A percentile compares a stretch with the other conserved stretches of the same genome.
Evolutionary conservation across 805 yeast species (phyloP).

Genomic region (Myxozyma geophila): DNA sequence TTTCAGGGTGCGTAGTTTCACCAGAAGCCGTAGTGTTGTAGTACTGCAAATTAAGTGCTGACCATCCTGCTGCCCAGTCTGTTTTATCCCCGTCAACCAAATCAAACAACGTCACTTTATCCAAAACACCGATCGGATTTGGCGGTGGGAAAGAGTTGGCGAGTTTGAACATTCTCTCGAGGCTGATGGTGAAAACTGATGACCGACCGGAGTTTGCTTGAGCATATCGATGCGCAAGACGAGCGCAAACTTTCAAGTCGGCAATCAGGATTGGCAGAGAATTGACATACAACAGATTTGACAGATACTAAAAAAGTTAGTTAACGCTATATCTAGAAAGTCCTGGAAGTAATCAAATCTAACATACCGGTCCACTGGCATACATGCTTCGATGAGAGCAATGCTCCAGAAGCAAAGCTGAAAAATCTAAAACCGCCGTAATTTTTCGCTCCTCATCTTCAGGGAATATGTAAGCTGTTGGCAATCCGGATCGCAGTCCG

Average conservation of each 20-base stretch:
- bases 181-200: slow-evolving; percentile 51
- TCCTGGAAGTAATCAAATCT: background rate
- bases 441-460: slow-evolving; percentile 54
- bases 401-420: slow-evolving; percentile 66
- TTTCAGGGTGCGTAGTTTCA: slow-evolving; percentile 12
- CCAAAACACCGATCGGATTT: slow-evolving; percentile 39
- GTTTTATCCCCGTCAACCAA: slow-evolving; percentile 37
- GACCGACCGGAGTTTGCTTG: slow-evolving; percentile 51
- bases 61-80: slow-evolving; percentile 38
- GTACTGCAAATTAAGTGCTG: slow-evolving; percentile 41
- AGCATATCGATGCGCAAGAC: slow-evolving; percentile 65
- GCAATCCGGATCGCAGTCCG: slow-evolving; percentile 52
- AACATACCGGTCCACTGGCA: slow-evolving; percentile 38
- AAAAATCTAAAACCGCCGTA: slow-evolving; percentile 61
- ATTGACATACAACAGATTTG: slow-evolving; percentile 60
- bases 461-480: slow-evolving; percentile 54
- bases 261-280: slow-evolving; percentile 62
- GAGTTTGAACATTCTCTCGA: slow-evolving; percentile 56
- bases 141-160: slow-evolving; percentile 57
- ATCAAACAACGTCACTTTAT: slow-evolving; percentile 38
- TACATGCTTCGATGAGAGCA: slow-evolving; percentile 71
- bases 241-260: slow-evolving; percentile 63
- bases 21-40: slow-evolving; percentile 23
- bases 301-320: slow-evolving; percentile 48
- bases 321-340: background rate